Evolutionary conservation across 768 basidiomycete species (phyloP), one percentile per base, ranked within the genome.

Genomic region (Scleroderma citrinum): DNA sequence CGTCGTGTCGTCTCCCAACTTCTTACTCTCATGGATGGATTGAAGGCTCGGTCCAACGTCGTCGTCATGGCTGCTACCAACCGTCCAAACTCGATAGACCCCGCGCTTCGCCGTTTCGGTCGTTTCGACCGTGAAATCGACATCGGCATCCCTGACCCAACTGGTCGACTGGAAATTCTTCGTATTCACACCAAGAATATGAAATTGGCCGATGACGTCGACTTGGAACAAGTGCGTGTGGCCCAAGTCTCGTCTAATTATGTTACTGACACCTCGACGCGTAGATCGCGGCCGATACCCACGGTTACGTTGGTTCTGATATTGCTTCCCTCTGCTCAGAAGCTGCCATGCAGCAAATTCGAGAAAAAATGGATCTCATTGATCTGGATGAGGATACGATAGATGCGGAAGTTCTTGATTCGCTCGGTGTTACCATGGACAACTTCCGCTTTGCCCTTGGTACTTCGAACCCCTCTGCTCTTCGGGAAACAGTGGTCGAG

Each of bases 131-230:
- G 96, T 64, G 96, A 99, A 72, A 88, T 99, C 58, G 96, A 99
- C 71, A 99, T 99, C 54, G 92, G 96, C 62, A 98, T 99, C 57
- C 96, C 96, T 38, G 96, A 99, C 69, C 96, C 96, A 0, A 98
- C 95, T 51, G 96, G 96, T 48, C 95, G 96, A 70, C 82, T 98
- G 39, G 96, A 99, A 67, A 99, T 98, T 62, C 85, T 98, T 53
- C 89, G 95, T 46, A 98, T 99, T 53, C 96, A 98, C 77, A 98
- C 96, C 49, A 98, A 98, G 84, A 98, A 99, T 75, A 98, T 99
- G 96, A 99, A 98, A 71, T 77, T 98, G 43, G 81, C 70, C 21
- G 94, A 98, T 49, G 95, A 98, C 57, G 96, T 98, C 32, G 96
- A 99, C 62, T 82, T 98, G 51, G 96, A 99, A 69, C 91, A 92